Base-by-base conservation (phyloP, 148 eudicot species). In the Polygonum maritimum region DNA sequence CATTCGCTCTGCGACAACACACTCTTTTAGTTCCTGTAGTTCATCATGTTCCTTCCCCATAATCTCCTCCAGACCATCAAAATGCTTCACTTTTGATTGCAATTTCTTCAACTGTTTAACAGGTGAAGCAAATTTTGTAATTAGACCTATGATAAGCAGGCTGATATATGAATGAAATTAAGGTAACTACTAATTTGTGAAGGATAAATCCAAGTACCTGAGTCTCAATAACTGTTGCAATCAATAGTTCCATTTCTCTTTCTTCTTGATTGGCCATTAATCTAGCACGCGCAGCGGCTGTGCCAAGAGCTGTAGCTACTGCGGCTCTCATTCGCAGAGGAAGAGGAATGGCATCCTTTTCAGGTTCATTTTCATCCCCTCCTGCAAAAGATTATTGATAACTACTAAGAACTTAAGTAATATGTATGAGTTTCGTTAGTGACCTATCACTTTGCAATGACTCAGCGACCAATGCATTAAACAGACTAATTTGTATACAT, bases 241-340 rank as follows among this genome's bases (percentile, higher is more conserved):
- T 83, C 77, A 91, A 77, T 33, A 84, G 63, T 85, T 90, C 98
- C 5, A 96, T 89, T 78, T 87, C 90, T 81, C 90, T 88, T 73
- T 92, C 95, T 88, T 96, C 99, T 69, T 88, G 93, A 79, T 91
- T 90, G 76, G 99, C 99, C 87, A 92, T 82, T 78, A 92, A 71
- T 76, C 85, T 92, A 65, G 99, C 97, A 86, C 80, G 94, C 48
- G 97, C 99, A 84, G 98, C 99, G 74, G 94, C 98, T 74, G 87
- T 91, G 77, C 99, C 99, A 74, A 92, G 97, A 55, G 95, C 93
- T 21, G 93, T 88, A 45, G 91, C 97, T 69, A 89, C 90, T 80
- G 93, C 94, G 49, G 91, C 98, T 82, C 97, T 82, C 84, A 88
- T 86, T 76, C 84, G 88, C 51, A 92, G 82, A 51, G 90, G 84